Base-by-base conservation (phyloP, 2,329 filamentous ascomycete species). In the Penicillium brasilianum region DNA sequence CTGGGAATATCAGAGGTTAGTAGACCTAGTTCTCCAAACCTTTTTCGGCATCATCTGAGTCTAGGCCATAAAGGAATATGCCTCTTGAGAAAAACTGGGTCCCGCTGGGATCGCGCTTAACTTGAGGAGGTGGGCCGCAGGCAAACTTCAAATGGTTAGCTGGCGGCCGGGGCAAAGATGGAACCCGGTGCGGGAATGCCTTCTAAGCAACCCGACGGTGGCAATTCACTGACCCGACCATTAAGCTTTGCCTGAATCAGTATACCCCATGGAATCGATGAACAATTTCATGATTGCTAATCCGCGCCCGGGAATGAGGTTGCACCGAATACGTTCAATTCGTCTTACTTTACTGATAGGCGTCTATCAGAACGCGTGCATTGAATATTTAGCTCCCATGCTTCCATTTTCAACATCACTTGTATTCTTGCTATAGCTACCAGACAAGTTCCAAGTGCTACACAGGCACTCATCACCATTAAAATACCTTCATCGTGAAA, bases 181-280 rank as follows among this genome's bases (percentile, higher is more conserved):
- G 54, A 56, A 28, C 13, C 28, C 41, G 54, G 34, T 28, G 37
- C 37, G 52, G 54, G 32, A 49, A 56, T 18, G 16, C 30, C 41
- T 56, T 44, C 39, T 56, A 46, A 56, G 39, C 54, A 48, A 48
- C 43, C 54, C 54, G 54, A 56, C 20, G 41, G 54, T 56, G n/a
- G 41, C 52, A 55, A 49, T 48, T 30, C 54, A 56, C 5, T 56
- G 22, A 48, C 18, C 54, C 28, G 22, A 56, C n/a, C 30, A n/a
- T 56, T 25, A 56, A 37, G 20, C 43, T 57, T 48, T 46, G 55
- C 43, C 14, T 50, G 18, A 2, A 54, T 39, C 39, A 37, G 39
- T 30, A 49, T 32, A 25, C 20, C 20, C 30, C 5, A 16, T 14
- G 46, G 46, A 49, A 30, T 49, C 25, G 25, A 30, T 49, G 46